Evolutionary conservation across 1,139 yeast genomes (phyloP), one percentile per base, ranked within the genome.

Genomic region (Pichia sp.): DNA sequence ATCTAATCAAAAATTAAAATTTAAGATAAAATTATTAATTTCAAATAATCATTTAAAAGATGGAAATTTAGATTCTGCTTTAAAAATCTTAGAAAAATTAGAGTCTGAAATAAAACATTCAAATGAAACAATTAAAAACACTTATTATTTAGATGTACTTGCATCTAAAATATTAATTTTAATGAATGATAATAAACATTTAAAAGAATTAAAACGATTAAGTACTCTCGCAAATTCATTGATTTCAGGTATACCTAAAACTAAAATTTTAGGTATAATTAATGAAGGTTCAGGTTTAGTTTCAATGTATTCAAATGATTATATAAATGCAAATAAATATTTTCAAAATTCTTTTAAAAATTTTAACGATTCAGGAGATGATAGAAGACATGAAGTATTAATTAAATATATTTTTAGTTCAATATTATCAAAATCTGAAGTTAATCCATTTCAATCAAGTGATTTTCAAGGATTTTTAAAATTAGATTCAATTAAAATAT

Each of bases 281-380:
- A 71, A 79, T 49, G 92, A 85, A 58, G 81, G 87, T 55, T 87
- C 89, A 1, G 95, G 87, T 2, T 74, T 79, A 51, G 73, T 85
- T 54, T 75, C 77, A 47, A 79, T 84, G 71, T 70, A 74, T 52
- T 73, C 78, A 41, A 71, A 74, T 16, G 76, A 79, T 51, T 86
- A 74, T 69, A 79, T 74, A 39, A 64, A 65, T 42, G 87, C 95
- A 0, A 71, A 85, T 32, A 67, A 71, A 39, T 82, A 76, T 50
- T 82, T 83, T 55, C 83, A 82, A 57, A 87, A 82, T 54, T 72
- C 86, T 43, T 86, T 86, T 62, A 81, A 82, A 55, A 80, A 76
- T 52, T 85, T 79, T 60, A 94, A 86, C 60, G 95, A 85, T 62
- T 82, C 87, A 27, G 95, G 94, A 1, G 78, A 84, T 46, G 68